Conservation (phyloP, 2,329 filamentous ascomycete species). For the Scytalidium sp. region DNA sequence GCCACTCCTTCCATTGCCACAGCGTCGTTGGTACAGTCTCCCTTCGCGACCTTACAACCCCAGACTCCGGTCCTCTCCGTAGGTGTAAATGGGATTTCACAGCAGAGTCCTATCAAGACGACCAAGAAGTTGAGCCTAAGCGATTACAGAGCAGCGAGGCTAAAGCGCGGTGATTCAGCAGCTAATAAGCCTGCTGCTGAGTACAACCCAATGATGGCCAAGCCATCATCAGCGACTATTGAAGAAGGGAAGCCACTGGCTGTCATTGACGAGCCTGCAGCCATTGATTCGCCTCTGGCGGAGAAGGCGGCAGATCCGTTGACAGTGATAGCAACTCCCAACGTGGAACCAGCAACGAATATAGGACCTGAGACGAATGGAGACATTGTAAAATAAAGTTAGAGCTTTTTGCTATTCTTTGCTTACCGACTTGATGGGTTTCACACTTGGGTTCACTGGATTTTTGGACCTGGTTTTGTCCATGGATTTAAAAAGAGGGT, state of each 20-base stretch:
- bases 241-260: slow-evolving; percentile 40
- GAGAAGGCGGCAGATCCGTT: slow-evolving; percentile 27
- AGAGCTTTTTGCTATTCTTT: not conserved
- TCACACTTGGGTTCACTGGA: not conserved
- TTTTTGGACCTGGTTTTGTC: not conserved
- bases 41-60: slow-evolving; percentile 40
- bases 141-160: slow-evolving; percentile 57
- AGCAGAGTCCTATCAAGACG: slow-evolving; percentile 56
- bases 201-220: slow-evolving; percentile 32
- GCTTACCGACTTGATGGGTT: not conserved
- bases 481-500: not conserved
- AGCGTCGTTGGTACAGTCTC: slow-evolving; percentile 45
- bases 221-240: slow-evolving; percentile 31
- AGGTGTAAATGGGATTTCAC: slow-evolving; percentile 39
- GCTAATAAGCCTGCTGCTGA: slow-evolving; percentile 16
- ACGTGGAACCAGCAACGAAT: not conserved
- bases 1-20: slow-evolving; percentile 47
- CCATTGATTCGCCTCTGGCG: slow-evolving; percentile 30
- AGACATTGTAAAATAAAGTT: slow-evolving; percentile 2
- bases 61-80: slow-evolving; percentile 41
- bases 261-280: slow-evolving; percentile 26
- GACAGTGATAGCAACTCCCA: not conserved
- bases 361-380: not conserved
- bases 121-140: slow-evolving; percentile 63
- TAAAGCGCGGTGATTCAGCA: slow-evolving; percentile 27